Percentiles rank a stretch among this genome's conserved stretches.
phyloP scores from a whole-genome alignment of 1,284 basidiomycete genomes.

The Ustilago cynodontis region DNA sequence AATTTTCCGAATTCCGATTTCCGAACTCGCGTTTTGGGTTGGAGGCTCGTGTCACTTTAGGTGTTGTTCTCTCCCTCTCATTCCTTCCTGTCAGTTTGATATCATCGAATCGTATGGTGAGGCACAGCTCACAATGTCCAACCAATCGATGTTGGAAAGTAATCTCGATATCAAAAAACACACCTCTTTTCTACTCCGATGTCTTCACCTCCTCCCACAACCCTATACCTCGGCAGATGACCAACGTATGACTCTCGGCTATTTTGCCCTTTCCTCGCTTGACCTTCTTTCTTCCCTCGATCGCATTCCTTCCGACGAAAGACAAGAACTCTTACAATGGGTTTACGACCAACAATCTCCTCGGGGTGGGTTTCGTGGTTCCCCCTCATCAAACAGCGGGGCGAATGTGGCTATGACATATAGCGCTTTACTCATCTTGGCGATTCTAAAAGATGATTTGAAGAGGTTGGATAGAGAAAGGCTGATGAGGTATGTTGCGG shows the following conservation, averaged over 20 bases:
- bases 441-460: conserved; percentile 61
- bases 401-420: conserved; percentile 65
- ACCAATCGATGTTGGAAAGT: not conserved
- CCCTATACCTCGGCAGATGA: conserved; percentile 63
- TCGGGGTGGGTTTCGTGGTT: conserved; percentile 58
- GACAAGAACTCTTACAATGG: conserved; percentile 74
- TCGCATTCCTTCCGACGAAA: conserved; percentile 32
- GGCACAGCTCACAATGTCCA: too few relatives aligned
- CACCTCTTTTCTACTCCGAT: conserved; percentile 59
- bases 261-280: conserved; percentile 63
- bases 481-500: conserved; percentile 29
- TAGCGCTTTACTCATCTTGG: conserved; percentile 59
- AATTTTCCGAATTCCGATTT: conserved; percentile 23
- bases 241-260: conserved; percentile 67
- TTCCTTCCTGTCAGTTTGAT: too few relatives aligned
- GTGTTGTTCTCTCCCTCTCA: conserved; percentile 11
- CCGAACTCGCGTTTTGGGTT: conserved; percentile 11
- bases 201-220: conserved; percentile 59
- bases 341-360: conserved; percentile 84
- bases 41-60: conserved; percentile 15
- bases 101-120: too few relatives aligned
- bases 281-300: conserved; percentile 55
- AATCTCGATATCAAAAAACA: conserved; percentile 47
- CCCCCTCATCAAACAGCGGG: conserved; percentile 6
- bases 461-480: conserved; percentile 39